Conservation (phyloP, 1,284 basidiomycete species). For the Boletus sp. region DNA sequence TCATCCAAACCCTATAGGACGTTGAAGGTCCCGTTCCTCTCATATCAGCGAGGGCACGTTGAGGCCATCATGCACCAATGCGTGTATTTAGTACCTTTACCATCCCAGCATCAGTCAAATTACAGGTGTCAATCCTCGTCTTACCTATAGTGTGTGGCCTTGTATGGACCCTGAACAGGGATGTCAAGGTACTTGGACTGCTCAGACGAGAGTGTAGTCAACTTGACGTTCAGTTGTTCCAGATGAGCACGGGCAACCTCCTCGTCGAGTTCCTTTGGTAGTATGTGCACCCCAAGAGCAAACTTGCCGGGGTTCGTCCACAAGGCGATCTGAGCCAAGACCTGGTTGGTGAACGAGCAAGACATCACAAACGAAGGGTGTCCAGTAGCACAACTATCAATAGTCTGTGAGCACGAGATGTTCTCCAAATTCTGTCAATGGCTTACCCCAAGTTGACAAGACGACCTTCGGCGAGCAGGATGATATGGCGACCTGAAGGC, state of each 20-base stretch:
- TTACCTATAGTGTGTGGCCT: constrained; percentile 79
- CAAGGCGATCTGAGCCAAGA: constrained; percentile 96
- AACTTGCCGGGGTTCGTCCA: constrained; percentile 92
- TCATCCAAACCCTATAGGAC: constrained; percentile 40
- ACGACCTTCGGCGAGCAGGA: constrained; percentile 97
- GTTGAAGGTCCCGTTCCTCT: constrained; percentile 58
- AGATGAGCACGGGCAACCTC: constrained; percentile 97
- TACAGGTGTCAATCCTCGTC: constrained; percentile 22
- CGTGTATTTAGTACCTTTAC: constrained; percentile 46
- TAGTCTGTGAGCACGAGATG: constrained; percentile 3
- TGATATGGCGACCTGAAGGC: constrained; percentile 86
- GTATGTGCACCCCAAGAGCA: constrained; percentile 92
- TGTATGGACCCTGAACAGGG: constrained; percentile 89
- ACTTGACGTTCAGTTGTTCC: constrained; percentile 87
- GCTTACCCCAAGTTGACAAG: constrained; percentile 96
- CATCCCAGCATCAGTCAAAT: constrained; percentile 27
- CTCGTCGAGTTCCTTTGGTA: constrained; percentile 98
- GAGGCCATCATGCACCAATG: constrained; percentile 54
- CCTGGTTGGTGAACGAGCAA: constrained; percentile 99
- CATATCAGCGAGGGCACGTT: constrained; percentile 63
- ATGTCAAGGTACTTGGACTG: constrained; percentile 95
- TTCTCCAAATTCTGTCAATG: background rate
- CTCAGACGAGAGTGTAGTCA: constrained; percentile 74
- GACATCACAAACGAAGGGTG: constrained; percentile 99
- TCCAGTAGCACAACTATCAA: constrained; percentile 72